A percentile compares a stretch with the other conserved stretches of the same genome.
These are phyloP conservation scores for Xanthoparmelia taractica DNA, from an alignment of 495 filamentous ascomycete genomes.

Conservation along the genomic window DNA sequence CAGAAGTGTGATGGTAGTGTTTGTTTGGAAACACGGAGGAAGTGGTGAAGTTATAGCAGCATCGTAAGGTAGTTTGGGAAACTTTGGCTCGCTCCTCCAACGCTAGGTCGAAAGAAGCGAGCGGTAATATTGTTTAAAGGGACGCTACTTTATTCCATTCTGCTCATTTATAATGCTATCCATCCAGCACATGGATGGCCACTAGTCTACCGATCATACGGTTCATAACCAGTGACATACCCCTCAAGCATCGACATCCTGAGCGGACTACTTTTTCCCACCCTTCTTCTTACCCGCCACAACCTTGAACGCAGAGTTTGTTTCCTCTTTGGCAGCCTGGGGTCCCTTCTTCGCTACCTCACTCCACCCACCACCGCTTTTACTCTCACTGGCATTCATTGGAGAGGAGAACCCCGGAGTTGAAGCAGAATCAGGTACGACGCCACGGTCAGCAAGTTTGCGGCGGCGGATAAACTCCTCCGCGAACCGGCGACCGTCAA, in stretches of 20 bases:
- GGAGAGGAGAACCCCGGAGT: conserved; percentile 37
- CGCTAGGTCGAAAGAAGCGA: neutral
- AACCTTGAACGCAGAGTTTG: conserved; percentile 69
- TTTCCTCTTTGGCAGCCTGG: conserved; percentile 44
- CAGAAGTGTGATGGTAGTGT: too few relatives aligned
- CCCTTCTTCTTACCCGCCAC: conserved; percentile 88
- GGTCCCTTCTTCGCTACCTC: conserved; percentile 93
- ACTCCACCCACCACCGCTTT: conserved; percentile 71
- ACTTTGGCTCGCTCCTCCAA: neutral
- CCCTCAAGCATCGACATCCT: too few relatives aligned
- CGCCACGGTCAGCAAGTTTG: conserved; percentile 83
- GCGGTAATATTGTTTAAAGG: neutral
- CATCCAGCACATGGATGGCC: too few relatives aligned
- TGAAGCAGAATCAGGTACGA: conserved; percentile 51
- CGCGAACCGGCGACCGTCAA: conserved; percentile 87
- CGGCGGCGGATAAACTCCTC: conserved; percentile 90
- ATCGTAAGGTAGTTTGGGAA: too few relatives aligned
- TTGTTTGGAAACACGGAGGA: too few relatives aligned
- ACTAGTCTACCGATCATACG: neutral
- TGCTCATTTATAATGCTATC: too few relatives aligned
- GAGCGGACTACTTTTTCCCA: conserved; percentile 62
- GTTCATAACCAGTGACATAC: too few relatives aligned
- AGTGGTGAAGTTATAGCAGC: too few relatives aligned
- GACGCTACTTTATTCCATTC: too few relatives aligned
- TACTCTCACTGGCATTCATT: conserved; percentile 35